Evolutionary conservation across 129 eudicot species (phyloP).

Genomic region (Glebionis coronaria): DNA sequence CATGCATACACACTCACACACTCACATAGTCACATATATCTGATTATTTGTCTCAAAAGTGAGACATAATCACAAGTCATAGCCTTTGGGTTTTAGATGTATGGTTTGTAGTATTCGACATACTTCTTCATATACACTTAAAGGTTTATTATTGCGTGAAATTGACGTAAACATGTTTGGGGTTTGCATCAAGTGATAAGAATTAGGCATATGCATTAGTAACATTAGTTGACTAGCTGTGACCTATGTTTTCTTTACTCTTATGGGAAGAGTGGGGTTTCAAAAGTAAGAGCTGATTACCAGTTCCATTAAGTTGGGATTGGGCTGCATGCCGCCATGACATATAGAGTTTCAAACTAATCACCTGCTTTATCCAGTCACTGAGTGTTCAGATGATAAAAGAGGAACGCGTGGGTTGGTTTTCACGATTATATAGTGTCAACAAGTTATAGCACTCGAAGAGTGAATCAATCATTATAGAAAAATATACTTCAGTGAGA

Average conservation of each 20-base stretch:
- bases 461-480: not conserved
- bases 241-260: not conserved
- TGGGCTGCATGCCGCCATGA: too few relatives aligned
- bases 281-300: too few relatives aligned
- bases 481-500: constrained; percentile 3
- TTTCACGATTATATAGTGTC: too few relatives aligned
- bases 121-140: not conserved
- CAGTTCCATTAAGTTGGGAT: too few relatives aligned
- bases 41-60: not conserved
- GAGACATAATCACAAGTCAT: not conserved
- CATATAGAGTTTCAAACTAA: too few relatives aligned
- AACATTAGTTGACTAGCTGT: not conserved
- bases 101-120: not conserved
- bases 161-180: constrained; percentile 5
- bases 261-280: too few relatives aligned
- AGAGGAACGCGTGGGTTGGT: too few relatives aligned
- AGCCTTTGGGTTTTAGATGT: not conserved
- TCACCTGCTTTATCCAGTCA: too few relatives aligned
- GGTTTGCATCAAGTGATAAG: constrained; percentile 7
- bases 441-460: too few relatives aligned
- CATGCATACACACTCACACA: not conserved
- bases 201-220: not conserved
- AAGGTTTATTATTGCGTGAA: not conserved
- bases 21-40: too few relatives aligned
- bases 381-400: too few relatives aligned